These are phyloP conservation scores for Neonothopanus nambi DNA, from an alignment of 1,284 basidiomycete species.

Conservation along the genomic window DNA sequence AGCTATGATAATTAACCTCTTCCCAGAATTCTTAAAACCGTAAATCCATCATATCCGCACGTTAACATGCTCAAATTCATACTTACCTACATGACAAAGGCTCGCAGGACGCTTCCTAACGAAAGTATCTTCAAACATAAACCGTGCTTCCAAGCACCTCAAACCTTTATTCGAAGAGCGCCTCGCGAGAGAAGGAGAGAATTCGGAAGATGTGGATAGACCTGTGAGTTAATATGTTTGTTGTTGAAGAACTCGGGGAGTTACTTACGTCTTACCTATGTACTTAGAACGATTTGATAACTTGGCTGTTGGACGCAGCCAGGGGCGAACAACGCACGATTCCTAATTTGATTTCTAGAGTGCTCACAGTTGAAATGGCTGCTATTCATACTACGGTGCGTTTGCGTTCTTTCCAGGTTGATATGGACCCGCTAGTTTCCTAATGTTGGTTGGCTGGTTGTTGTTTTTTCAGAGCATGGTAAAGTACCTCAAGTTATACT, in stretches of 20 bases:
- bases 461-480: conserved; percentile 5
- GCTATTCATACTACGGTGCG: background rate
- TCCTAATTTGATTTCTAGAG: background rate
- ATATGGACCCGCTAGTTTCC: background rate
- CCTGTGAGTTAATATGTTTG: conserved; percentile 16
- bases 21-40: conserved; percentile 12
- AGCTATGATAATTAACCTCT: background rate
- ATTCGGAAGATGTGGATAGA: conserved; percentile 23
- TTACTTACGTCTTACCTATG: background rate
- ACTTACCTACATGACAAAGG: conserved; percentile 10
- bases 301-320: background rate
- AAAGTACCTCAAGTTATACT: background rate
- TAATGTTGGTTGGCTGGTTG: background rate
- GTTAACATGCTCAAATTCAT: background rate
- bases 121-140: conserved; percentile 9
- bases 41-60: background rate
- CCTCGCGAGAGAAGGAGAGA: conserved; percentile 18
- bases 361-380: background rate
- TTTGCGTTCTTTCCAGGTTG: background rate
- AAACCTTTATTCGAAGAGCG: conserved; percentile 25
- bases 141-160: conserved; percentile 19
- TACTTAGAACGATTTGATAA: too few species aligned
- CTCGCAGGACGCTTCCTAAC: conserved; percentile 19
- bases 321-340: background rate
- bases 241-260: background rate